Base-by-base conservation (phyloP, 2,329 filamentous ascomycete species). In the Coleophoma cylindrospora region DNA sequence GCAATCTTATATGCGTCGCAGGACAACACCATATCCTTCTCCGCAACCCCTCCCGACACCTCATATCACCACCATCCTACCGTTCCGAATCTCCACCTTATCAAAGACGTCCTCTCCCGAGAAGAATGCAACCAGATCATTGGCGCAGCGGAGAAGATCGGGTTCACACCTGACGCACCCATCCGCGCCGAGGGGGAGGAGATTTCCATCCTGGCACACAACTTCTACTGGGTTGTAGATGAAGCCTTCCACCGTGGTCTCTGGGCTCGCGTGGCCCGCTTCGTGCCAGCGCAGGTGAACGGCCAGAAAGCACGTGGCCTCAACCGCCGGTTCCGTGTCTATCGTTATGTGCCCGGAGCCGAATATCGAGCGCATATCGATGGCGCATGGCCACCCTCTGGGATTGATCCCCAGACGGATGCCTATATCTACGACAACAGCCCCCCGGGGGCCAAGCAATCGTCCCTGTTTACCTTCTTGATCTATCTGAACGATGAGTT, bases 401-500 rank as follows among this genome's bases (percentile, higher is more conserved):
- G 81, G 2, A 81, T 87, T 41, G 66, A 75, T 1, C 67, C 78
- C 0, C 47, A n/a, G 5, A 58, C 48, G 14, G 61, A 64, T 40
- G 57, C 43, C 12, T 88, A 88, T 50, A 72, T 84, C 3, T 89
- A 87, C 64, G 85, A 89, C 56, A 68, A 76, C 1, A 87, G 84
- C 1, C 83, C 84, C 0, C 53, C 71, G 1, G 71, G 69, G 0
- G 76, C 75, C 32, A 81, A 76, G 57, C 84, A 87, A 63, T 86
- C 82, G 22, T 86, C 82, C 0, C 69, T 87, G 2, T 87, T 85
- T 56, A 87, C 84, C 0, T 87, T 87, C 60, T 65, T 87, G 14
- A 74, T 87, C 2, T 87, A 87, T 56, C 70, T 87, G 2, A 87
- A 87, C 45, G 84, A 87, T 54, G 84, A 88, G 50, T 88, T 88